Base-by-base conservation (phyloP, 306 rosid species). In the Prunus padus region DNA sequence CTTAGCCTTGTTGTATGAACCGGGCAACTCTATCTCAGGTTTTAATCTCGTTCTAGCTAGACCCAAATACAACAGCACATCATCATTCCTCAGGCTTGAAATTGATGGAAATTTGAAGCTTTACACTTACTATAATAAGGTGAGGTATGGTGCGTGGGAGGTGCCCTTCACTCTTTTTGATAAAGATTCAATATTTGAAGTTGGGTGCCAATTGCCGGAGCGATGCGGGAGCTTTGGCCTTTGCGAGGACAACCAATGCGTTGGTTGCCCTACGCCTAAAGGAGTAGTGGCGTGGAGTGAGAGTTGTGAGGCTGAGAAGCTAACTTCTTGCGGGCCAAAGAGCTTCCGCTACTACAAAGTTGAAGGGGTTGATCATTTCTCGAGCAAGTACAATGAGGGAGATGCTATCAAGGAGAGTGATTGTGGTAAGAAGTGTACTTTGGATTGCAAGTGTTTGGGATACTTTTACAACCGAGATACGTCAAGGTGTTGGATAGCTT, bases 331-430 rank as follows among this genome's bases (percentile, higher is more conserved):
- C 63, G 77, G 31, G 8, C 54, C 73, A 31, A 86, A 78, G 64
- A 84, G 76, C 1, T 89, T 87, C 52, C 87, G 73, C 42, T 91
- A 91, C 79, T 91, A 87, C 49, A 87, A 87, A 63, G 2, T 87
- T 59, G 88, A 81, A 71, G 91, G 94, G 0, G 95, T 89, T 13
- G 97, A 91, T 19, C 97, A 89, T 73, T 91, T 86, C 77, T 68
- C 77, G 91, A 86, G 87, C 60, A 87, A 83, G 51, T 89, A 76
- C 79, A 86, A 76, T 0, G 51, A 0, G 0, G 97, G 97, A 52
- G 80, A 77, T 65, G 70, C 77, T 2, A 71, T 86, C 4, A 83
- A 76, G 52, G 86, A 80, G 57, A 75, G 3, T 46, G 80, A 49
- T 11, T 91, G 93, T 70, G 88, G 82, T 14, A 81, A 75, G 23